Percentiles rank a stretch among this genome's conserved stretches.
Evolutionary conservation across 169 alveolate genomes (phyloP).

Genomic region (Nephromyces sp.): DNA sequence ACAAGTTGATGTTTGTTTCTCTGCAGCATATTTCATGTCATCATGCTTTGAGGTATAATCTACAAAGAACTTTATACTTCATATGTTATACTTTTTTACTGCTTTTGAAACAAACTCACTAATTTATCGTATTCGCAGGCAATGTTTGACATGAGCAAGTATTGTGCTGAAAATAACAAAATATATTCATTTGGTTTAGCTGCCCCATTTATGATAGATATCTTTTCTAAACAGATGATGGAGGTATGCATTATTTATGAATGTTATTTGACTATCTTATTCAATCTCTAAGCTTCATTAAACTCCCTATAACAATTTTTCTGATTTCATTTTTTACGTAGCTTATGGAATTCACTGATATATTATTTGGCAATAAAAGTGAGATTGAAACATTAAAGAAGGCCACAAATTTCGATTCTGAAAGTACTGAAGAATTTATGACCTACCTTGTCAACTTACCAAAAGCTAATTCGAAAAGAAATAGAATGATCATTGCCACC

Average conservation of each 20-base stretch:
- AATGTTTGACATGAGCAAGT: slow-evolving; percentile 11
- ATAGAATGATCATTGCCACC: slow-evolving; percentile 8
- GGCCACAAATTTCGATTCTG: slow-evolving; percentile 3
- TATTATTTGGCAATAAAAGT: slow-evolving; percentile 54
- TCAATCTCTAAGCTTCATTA: no score
- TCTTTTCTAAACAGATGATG: slow-evolving; percentile 16
- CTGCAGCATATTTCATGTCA: slow-evolving; percentile 52
- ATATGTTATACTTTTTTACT: background rate
- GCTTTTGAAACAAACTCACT: background rate
- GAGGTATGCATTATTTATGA: slow-evolving; percentile 26
- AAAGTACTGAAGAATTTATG: background rate
- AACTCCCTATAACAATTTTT: no score
- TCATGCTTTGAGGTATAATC: background rate
- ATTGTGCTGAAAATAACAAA: slow-evolving; percentile 21
- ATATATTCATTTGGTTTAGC: slow-evolving; percentile 45
- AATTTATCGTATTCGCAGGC: background rate
- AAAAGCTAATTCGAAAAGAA: background rate
- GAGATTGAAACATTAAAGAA: slow-evolving; percentile 49
- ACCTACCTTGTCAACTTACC: background rate
- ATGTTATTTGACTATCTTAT: no score
- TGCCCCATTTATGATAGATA: slow-evolving; percentile 53
- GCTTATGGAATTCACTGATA: slow-evolving; percentile 38
- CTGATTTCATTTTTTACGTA: no score
- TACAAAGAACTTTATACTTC: background rate
- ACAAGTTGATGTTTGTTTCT: slow-evolving; percentile 38